Evolutionary conservation across 768 basidiomycete species (phyloP).

Genomic region (Mycena crocata): DNA sequence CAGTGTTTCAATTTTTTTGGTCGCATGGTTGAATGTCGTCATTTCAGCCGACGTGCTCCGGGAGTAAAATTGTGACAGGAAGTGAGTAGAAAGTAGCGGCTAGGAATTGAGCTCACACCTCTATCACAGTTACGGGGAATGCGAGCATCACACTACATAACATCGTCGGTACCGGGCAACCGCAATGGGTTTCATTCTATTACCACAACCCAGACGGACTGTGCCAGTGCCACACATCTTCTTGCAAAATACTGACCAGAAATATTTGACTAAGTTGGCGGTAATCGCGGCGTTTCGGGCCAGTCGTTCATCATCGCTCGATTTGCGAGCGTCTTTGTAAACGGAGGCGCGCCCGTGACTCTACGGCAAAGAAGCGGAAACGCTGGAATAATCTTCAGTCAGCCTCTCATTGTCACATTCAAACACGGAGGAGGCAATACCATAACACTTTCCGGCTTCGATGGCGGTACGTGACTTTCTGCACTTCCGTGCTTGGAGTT

Average conservation of each 20-base stretch:
- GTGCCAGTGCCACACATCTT: constrained; percentile 28
- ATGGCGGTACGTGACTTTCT: constrained; percentile 37
- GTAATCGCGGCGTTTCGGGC: constrained; percentile 39
- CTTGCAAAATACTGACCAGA: neutral
- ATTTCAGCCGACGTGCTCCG: constrained; percentile 38
- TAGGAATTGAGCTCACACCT: neutral
- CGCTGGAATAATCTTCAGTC: constrained; percentile 40
- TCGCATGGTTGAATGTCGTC: neutral
- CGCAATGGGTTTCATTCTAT: constrained; percentile 47
- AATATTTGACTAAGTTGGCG: constrained; percentile 33
- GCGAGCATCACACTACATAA: constrained; percentile 41
- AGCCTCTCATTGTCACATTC: constrained; percentile 45
- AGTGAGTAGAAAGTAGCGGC: constrained; percentile 18
- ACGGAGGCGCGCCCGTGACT: constrained; percentile 38
- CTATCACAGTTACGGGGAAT: constrained; percentile 25
- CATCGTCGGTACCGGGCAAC: constrained; percentile 44
- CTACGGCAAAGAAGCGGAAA: constrained; percentile 37
- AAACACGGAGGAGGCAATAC: constrained; percentile 35
- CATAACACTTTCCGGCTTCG: constrained; percentile 36
- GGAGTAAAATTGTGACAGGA: constrained; percentile 35
- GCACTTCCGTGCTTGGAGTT: neutral
- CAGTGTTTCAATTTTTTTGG: constrained; percentile 5
- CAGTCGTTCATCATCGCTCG: constrained; percentile 34
- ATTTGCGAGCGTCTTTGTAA: constrained; percentile 40
- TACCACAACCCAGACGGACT: constrained; percentile 42